phyloP scores from a whole-genome alignment of 2,329 filamentous ascomycete species.

The Graphilbum ipis-grandicollis region DNA sequence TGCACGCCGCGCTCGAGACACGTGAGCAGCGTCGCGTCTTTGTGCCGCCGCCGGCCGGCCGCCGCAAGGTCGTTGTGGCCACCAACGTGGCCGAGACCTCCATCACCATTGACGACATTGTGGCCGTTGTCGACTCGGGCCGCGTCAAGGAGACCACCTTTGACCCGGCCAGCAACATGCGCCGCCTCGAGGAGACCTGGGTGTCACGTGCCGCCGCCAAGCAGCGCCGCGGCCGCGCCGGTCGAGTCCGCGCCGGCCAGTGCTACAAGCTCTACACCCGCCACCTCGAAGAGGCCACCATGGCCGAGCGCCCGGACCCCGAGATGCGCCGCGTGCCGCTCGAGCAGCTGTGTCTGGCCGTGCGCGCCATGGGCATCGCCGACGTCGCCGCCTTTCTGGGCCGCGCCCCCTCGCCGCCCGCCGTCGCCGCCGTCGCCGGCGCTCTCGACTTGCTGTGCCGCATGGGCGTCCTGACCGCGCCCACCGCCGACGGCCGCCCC shows the following conservation, averaged over 20 bases:
- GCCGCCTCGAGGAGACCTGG: conserved; percentile 87
- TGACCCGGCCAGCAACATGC: conserved; percentile 82
- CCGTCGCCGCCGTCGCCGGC: conserved; percentile 67
- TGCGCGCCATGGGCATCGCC: conserved; percentile 82
- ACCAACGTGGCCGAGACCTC: conserved; percentile 98
- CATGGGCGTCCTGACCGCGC: conserved; percentile 81
- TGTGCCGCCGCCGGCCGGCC: conserved; percentile 53
- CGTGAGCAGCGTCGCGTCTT: conserved; percentile 82
- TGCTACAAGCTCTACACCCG: conserved; percentile 94
- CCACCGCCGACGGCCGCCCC: conserved; percentile 24
- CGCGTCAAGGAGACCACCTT: conserved; percentile 95
- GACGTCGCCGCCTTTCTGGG: conserved; percentile 70
- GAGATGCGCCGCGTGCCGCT: conserved; percentile 87
- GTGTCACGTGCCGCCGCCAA: conserved; percentile 88
- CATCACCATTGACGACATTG: conserved; percentile 94
- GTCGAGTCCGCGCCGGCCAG: conserved; percentile 74
- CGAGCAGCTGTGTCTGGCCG: conserved; percentile 85
- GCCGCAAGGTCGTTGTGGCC: conserved; percentile 81
- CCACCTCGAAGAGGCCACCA: conserved; percentile 55
- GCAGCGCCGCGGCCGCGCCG: conserved; percentile 81
- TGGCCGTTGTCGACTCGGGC: conserved; percentile 88
- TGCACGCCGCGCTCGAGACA: conserved; percentile 84
- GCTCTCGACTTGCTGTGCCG: conserved; percentile 62
- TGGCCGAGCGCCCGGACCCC: conserved; percentile 77
- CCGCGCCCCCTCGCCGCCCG: conserved; percentile 77